These are phyloP conservation scores for Thymus quinquecostatus DNA, from an alignment of 257 asterid genomes.

Conservation along the genomic window DNA sequence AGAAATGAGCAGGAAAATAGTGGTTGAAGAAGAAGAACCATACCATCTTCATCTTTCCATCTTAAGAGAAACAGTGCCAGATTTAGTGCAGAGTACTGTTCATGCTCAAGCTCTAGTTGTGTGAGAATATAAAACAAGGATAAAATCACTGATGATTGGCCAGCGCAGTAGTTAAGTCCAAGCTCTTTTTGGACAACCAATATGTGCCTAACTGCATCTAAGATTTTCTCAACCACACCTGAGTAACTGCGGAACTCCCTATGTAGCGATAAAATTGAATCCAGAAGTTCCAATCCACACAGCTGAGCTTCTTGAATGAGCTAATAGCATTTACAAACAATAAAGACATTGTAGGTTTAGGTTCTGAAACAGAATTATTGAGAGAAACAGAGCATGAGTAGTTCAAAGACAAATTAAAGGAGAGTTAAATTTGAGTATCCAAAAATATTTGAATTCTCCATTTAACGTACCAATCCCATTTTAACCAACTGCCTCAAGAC, in stretches of 20 bases:
- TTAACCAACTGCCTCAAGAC: slow-evolving; percentile 72
- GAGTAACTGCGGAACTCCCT: slow-evolving; percentile 51
- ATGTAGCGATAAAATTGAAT: slow-evolving; percentile 57
- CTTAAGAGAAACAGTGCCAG: slow-evolving; percentile 61
- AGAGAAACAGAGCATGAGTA: slow-evolving; percentile 16
- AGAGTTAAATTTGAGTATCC: slow-evolving; percentile 10
- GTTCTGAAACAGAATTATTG: slow-evolving; percentile 22
- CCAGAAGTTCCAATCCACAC: slow-evolving; percentile 72
- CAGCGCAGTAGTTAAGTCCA: slow-evolving; percentile 64
- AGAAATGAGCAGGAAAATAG: slow-evolving; percentile 13
- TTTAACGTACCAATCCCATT: slow-evolving; percentile 62
- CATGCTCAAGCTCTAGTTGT: slow-evolving; percentile 90
- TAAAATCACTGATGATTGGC: slow-evolving; percentile 55
- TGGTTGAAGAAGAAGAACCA: slow-evolving; percentile 25
- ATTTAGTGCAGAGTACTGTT: slow-evolving; percentile 66
- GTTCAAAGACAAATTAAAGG: slow-evolving; percentile 17
- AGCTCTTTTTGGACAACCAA: slow-evolving; percentile 81
- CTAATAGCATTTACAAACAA: slow-evolving; percentile 47
- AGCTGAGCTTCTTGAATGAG: slow-evolving; percentile 69
- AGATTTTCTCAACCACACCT: slow-evolving; percentile 66
- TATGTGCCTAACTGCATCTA: slow-evolving; percentile 64
- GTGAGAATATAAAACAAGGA: slow-evolving; percentile 64
- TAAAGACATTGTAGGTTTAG: neutral
- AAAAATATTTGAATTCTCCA: slow-evolving; percentile 26
- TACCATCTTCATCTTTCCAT: slow-evolving; percentile 88